These are phyloP conservation scores for Chaetoceros muelleri DNA, from an alignment of 108 stramenopile genomes.

Conservation along the genomic window DNA sequence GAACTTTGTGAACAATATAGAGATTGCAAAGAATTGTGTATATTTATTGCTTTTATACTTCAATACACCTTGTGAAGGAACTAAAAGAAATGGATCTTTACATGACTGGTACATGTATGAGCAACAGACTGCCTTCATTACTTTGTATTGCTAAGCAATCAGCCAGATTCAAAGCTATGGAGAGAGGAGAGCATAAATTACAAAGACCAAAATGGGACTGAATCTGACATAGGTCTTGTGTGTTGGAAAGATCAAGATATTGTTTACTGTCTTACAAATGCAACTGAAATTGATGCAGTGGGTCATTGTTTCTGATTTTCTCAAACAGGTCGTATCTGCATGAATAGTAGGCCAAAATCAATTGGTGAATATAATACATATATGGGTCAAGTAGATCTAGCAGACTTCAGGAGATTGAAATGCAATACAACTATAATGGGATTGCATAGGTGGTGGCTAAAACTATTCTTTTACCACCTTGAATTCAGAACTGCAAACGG, in stretches of 20 bases:
- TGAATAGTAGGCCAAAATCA: not conserved
- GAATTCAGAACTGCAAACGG: conserved; percentile 11
- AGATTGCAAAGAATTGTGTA: conserved; percentile 2
- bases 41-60: conserved; percentile 2
- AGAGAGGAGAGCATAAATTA: not conserved
- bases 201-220: not conserved
- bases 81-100: no score
- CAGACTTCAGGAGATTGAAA: conserved; percentile 5
- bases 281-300: not conserved
- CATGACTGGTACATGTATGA: conserved; percentile 4
- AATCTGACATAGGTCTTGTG: not conserved
- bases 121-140: no score
- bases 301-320: conserved; percentile 1
- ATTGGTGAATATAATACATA: no score
- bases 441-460: no score
- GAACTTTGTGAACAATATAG: not conserved
- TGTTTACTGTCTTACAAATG: conserved; percentile 3
- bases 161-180: not conserved
- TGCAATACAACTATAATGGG: conserved; percentile 2
- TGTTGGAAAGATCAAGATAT: conserved; percentile 5
- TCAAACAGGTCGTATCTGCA: not conserved
- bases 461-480: conserved; percentile 8
- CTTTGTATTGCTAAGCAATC: not conserved
- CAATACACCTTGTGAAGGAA: conserved; percentile 2
- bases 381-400: conserved; percentile 7